These are phyloP conservation scores for Alternaria rosae DNA, from an alignment of 2,329 filamentous ascomycete species.

Conservation along the genomic window DNA sequence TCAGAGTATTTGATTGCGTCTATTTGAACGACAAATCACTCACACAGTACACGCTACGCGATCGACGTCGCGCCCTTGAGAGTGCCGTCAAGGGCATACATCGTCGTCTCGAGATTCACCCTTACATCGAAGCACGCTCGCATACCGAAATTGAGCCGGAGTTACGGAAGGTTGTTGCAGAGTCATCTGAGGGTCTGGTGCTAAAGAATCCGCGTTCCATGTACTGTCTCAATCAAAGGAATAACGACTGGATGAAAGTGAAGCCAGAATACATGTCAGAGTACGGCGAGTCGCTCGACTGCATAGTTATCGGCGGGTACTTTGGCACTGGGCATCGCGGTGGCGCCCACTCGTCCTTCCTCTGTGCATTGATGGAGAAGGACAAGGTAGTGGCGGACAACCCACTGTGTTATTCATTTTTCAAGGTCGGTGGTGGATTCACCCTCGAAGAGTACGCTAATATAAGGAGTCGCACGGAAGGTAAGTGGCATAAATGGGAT, in stretches of 20 bases:
- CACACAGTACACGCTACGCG: slow-evolving; percentile 81
- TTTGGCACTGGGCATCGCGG: slow-evolving; percentile 88
- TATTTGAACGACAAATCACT: slow-evolving; percentile 83
- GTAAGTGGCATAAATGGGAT: slow-evolving; percentile 92
- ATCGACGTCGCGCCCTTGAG: slow-evolving; percentile 78
- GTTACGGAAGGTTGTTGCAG: slow-evolving; percentile 82
- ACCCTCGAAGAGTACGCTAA: slow-evolving; percentile 82
- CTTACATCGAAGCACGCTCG: slow-evolving; percentile 70
- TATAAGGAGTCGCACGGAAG: slow-evolving; percentile 83
- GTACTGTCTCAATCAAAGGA: slow-evolving; percentile 87
- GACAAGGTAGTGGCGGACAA: slow-evolving; percentile 66
- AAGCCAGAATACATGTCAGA: slow-evolving; percentile 99
- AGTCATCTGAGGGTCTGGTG: slow-evolving; percentile 88
- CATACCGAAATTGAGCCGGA: slow-evolving; percentile 78
- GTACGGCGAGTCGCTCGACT: slow-evolving; percentile 91
- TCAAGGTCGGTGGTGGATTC: slow-evolving; percentile 96
- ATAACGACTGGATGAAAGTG: slow-evolving; percentile 97
- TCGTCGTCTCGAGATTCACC: slow-evolving; percentile 83
- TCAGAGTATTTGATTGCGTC: slow-evolving; percentile 88
- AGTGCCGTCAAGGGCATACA: slow-evolving; percentile 73
- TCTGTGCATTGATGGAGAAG: slow-evolving; percentile 85
- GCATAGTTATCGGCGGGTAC: slow-evolving; percentile 88
- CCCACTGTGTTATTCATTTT: slow-evolving; percentile 91
- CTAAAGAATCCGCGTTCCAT: slow-evolving; percentile 90
- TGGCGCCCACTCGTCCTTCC: slow-evolving; percentile 80